Evolutionary conservation across 2,329 filamentous ascomycete species (phyloP), one percentile per base, ranked within the genome.

Genomic region (Diaporthe vexans): DNA sequence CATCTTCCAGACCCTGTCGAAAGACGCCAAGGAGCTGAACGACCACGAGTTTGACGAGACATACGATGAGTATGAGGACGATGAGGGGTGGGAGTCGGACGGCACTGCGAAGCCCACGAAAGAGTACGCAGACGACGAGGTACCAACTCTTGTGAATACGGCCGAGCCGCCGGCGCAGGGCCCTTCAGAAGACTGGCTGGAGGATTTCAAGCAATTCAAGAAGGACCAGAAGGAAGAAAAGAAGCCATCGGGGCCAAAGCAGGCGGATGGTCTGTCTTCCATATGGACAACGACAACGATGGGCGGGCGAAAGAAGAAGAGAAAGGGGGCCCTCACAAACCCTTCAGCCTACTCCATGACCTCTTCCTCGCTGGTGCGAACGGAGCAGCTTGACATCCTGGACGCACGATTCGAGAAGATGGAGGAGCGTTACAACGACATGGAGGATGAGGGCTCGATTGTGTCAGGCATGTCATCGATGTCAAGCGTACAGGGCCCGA

Each of bases 321-420:
- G 96, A 81, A 98, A 98, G 87, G 96, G 95, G 59, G 96, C 97
- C 3, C 85, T 97, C 82, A 98, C 96, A 4, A 94, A 94, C 77
- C 93, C 94, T 0, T 97, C 95, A 0, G 92, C 95, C 83, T 98
- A 94, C 80, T 98, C 95, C 93, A 98, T 98, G 78, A 98, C 97
- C 81, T 99, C 97, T 83, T 98, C 97, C 78, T 98, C 97, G 93
- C 93, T 97, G 85, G 82, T 94, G 69, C 91, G 97, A 72, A 99
- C 95, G 1, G 96, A 98, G 80, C 94, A 95, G 56, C 90, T 97
- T 75, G 92, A 92, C 0, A 89, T 97, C 0, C 88, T 99, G 9
- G 97, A 99, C 81, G 93, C 93, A 61, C 91, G 97, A 35, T 99
- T 98, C 82, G 97, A 99, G 82, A 94, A 91, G 83, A 91, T 98